phyloP scores from a whole-genome alignment of 352 stramenopile species.

The Phytophthora crassamura region DNA sequence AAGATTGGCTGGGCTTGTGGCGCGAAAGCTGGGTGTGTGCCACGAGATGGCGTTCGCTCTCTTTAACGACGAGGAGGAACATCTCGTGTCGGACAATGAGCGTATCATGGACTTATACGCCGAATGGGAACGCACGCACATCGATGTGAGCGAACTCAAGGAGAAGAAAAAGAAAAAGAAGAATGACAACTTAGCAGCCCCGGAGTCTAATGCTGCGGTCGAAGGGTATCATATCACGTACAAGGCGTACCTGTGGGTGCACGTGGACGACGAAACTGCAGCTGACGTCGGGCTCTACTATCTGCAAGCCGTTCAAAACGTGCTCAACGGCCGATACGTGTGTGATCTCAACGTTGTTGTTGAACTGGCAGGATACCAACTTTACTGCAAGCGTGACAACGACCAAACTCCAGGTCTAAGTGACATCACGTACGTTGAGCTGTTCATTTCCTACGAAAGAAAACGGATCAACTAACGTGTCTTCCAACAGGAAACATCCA shows the following conservation, averaged over 20 bases:
- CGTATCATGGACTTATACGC: constrained; percentile 77
- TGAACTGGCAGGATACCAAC: constrained; percentile 68
- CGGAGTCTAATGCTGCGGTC: constrained; percentile 1
- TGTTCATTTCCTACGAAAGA: neutral
- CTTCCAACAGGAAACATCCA: constrained; percentile 30
- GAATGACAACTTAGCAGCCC: neutral
- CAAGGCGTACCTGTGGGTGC: constrained; percentile 80
- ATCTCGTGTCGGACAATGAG: constrained; percentile 63
- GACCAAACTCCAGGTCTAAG: constrained; percentile 16
- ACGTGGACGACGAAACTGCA: constrained; percentile 64
- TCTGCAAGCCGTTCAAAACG: constrained; percentile 77
- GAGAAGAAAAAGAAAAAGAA: constrained; percentile 45
- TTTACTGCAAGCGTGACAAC: constrained; percentile 57
- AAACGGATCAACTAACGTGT: constrained; percentile 1
- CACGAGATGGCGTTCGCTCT: constrained; percentile 62
- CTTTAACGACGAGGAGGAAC: constrained; percentile 65
- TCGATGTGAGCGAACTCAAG: constrained; percentile 49
- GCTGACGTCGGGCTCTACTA: constrained; percentile 70
- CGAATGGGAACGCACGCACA: constrained; percentile 72
- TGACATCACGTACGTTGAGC: constrained; percentile 26
- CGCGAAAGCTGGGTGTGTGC: constrained; percentile 48
- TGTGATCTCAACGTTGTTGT: constrained; percentile 64
- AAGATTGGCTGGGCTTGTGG: constrained; percentile 51
- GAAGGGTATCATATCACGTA: constrained; percentile 56
- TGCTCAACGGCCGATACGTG: constrained; percentile 58